Percentiles rank a stretch among this genome's conserved stretches.
phyloP scores from a whole-genome alignment of 2,329 filamentous ascomycete genomes.

The Magnaporthiopsis incrustans region DNA sequence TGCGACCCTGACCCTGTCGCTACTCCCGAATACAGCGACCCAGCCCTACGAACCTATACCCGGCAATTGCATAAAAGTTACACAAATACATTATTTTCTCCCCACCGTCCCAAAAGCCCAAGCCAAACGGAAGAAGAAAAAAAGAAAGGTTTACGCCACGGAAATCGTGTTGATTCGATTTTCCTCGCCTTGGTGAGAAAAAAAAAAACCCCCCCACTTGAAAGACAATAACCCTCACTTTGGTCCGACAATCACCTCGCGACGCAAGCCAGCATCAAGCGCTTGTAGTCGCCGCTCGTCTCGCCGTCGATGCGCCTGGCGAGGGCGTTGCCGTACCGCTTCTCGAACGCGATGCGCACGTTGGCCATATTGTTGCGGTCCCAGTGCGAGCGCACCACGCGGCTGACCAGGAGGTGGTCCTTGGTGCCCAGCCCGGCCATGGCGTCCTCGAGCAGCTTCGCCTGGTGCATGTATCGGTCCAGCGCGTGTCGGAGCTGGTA shows the following conservation, averaged over 20 bases:
- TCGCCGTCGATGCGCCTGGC: conserved; percentile 67
- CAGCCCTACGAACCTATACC: too few relatives aligned
- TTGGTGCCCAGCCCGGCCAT: conserved; percentile 88
- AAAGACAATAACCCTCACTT: too few relatives aligned
- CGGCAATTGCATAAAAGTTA: too few relatives aligned
- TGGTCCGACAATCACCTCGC: conserved; percentile 14
- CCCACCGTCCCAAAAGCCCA: too few relatives aligned
- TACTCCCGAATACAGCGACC: too few relatives aligned
- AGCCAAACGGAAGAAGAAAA: too few relatives aligned
- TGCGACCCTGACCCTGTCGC: too few relatives aligned
- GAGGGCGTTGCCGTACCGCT: conserved; percentile 61
- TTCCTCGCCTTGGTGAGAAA: too few relatives aligned
- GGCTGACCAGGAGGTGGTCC: conserved; percentile 67
- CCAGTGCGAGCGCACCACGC: conserved; percentile 82
- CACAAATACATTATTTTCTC: too few relatives aligned
- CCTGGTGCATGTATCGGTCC: conserved; percentile 80
- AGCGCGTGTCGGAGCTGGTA: conserved; percentile 69
- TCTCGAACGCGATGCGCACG: conserved; percentile 70
- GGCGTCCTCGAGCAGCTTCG: conserved; percentile 69
- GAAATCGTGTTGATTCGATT: too few relatives aligned
- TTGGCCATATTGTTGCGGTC: conserved; percentile 64
- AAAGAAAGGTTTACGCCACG: too few relatives aligned
- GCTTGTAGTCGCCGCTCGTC: conserved; percentile 77
- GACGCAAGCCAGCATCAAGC: conserved; percentile 63
- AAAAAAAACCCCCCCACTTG: too few relatives aligned